Percentiles rank a stretch among this genome's conserved stretches.
phyloP scores from a whole-genome alignment of 2,329 filamentous ascomycete species.

The Atkinsonella hypoxylon region DNA sequence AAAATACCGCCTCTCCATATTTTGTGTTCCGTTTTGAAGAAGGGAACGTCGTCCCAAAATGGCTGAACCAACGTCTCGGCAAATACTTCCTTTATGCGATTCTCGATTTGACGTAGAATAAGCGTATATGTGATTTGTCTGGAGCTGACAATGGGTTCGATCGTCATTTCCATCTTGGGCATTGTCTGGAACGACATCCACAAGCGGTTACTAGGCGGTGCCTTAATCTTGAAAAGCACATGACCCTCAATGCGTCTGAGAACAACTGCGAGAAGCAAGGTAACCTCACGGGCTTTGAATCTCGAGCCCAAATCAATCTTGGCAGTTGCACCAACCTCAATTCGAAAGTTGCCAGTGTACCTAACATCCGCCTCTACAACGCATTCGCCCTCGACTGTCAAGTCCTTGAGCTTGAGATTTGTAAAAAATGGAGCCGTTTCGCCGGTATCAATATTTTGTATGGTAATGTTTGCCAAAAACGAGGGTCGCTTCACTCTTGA shows the following conservation, averaged over 20 bases:
- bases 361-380: constrained; percentile 76
- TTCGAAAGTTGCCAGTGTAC: constrained; percentile 78
- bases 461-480: constrained; percentile 75
- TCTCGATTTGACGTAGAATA: constrained; percentile 88
- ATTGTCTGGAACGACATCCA: constrained; percentile 94
- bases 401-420: constrained; percentile 74
- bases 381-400: constrained; percentile 86
- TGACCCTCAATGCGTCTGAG: constrained; percentile 80
- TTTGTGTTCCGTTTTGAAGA: constrained; percentile 70
- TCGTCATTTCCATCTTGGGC: constrained; percentile 86
- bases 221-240: constrained; percentile 75
- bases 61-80: constrained; percentile 84
- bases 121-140: constrained; percentile 91
- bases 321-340: constrained; percentile 86
- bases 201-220: constrained; percentile 87
- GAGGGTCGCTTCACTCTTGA: constrained; percentile 82
- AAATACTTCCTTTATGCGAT: constrained; percentile 84
- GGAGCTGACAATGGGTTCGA: constrained; percentile 90
- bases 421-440: constrained; percentile 80
- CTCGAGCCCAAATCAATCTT: constrained; percentile 80
- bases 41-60: constrained; percentile 94
- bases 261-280: constrained; percentile 75
- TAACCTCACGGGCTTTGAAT: constrained; percentile 84
- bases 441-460: constrained; percentile 76
- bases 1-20: constrained; percentile 78